Evolutionary conservation across 2,329 filamentous ascomycete genomes (phyloP).

Genomic region (Trichoderma sp.): DNA sequence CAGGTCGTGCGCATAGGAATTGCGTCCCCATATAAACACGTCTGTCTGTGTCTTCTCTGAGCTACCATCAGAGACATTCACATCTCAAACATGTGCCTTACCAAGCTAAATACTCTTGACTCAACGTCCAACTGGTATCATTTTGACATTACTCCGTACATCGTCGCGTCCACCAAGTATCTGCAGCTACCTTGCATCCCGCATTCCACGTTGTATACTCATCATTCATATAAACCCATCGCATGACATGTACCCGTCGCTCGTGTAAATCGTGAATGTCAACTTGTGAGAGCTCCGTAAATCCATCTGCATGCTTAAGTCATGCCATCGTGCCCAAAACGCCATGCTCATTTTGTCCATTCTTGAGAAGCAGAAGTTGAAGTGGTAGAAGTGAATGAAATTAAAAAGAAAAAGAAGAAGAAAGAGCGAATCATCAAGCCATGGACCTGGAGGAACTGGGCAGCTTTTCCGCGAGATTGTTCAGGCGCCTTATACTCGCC

Average conservation of each 20-base stretch:
- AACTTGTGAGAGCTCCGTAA: background rate
- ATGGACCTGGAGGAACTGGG: conserved; percentile 35
- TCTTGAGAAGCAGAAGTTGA: background rate
- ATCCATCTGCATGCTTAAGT: conserved; percentile 4
- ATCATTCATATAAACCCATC: conserved; percentile 16
- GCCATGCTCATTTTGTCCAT: conserved; percentile 10
- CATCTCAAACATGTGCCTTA: background rate
- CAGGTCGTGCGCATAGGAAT: background rate
- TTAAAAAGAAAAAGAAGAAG: background rate
- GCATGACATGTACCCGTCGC: background rate
- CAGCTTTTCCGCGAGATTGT: conserved; percentile 50
- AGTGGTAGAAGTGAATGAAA: too few relatives aligned
- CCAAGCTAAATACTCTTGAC: background rate
- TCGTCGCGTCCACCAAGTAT: background rate
- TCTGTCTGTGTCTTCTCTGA: background rate
- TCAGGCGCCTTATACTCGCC: conserved; percentile 50
- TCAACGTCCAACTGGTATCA: conserved; percentile 16
- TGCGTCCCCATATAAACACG: background rate
- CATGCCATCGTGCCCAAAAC: conserved; percentile 11
- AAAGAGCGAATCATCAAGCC: conserved; percentile 31
- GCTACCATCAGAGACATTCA: background rate
- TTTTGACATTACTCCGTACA: background rate
- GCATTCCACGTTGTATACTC: conserved; percentile 9
- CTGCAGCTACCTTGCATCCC: conserved; percentile 9
- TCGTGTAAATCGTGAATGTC: conserved; percentile 7